phyloP scores from a whole-genome alignment of 495 filamentous ascomycete genomes.

The Cercophora sp. region DNA sequence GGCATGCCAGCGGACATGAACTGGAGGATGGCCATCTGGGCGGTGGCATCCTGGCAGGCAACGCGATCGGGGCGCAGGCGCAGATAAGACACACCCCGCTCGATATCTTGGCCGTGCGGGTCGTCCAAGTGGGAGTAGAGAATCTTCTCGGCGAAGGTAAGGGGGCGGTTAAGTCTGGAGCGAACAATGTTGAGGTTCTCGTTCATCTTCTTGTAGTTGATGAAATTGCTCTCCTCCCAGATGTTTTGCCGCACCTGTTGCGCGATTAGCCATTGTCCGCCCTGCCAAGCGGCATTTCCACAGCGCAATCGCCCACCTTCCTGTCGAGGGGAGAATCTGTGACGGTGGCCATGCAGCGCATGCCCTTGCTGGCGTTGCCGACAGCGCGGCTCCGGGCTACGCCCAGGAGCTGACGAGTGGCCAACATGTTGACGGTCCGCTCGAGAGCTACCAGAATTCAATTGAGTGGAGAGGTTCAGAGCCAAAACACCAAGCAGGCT shows the following conservation, averaged over 20 bases:
- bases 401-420: constrained; percentile 52
- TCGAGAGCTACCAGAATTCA: constrained; percentile 23
- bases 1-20: constrained; percentile 99
- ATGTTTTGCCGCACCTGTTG: constrained; percentile 53
- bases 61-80: constrained; percentile 96
- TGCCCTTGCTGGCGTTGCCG: constrained; percentile 40
- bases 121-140: constrained; percentile 98
- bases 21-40: constrained; percentile 99
- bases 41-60: constrained; percentile 98
- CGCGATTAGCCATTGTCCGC: constrained; percentile 19
- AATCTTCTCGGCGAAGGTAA: constrained; percentile 97
- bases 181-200: constrained; percentile 94
- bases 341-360: constrained; percentile 54
- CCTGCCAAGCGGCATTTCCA: too few species aligned
- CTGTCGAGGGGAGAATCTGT: constrained; percentile 50
- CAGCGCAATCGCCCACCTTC: constrained; percentile 40
- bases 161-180: constrained; percentile 78
- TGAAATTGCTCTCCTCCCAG: constrained; percentile 54
- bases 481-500: constrained; percentile 20
- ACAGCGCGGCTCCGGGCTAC: constrained; percentile 48
- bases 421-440: constrained; percentile 49
- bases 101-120: constrained; percentile 90
- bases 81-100: constrained; percentile 92
- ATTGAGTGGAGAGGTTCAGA: constrained; percentile 33
- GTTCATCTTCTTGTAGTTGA: constrained; percentile 87